phyloP scores from a whole-genome alignment of 2,329 filamentous ascomycete species.

The Aspergillus sp. region DNA sequence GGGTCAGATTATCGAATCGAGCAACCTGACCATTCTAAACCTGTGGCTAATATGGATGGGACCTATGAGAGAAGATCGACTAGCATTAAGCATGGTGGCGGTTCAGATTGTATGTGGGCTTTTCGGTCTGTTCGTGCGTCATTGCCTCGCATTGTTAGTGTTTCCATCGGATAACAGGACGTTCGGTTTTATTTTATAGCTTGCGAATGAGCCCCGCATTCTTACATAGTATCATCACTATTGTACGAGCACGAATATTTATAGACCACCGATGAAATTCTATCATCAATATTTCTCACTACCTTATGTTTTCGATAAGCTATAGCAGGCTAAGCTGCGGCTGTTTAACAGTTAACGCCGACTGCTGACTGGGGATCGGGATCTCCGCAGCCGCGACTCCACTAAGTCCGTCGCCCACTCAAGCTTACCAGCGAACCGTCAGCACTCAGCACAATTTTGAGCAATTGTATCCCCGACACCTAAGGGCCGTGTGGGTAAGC shows the following conservation, averaged over 20 bases:
- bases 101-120: slow-evolving; percentile 76
- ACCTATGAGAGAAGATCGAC: slow-evolving; percentile 79
- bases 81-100: slow-evolving; percentile 76
- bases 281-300: not conserved
- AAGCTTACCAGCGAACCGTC: not conserved
- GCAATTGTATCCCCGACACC: too few relatives aligned
- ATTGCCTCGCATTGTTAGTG: slow-evolving; percentile 80
- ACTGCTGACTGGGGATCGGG: not conserved
- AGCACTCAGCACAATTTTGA: not conserved
- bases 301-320: too few relatives aligned
- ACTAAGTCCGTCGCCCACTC: not conserved
- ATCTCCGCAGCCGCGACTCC: not conserved
- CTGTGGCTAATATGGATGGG: slow-evolving; percentile 96
- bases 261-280: not conserved
- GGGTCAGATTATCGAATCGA: slow-evolving; percentile 73
- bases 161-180: slow-evolving; percentile 81
- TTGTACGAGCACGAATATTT: not conserved
- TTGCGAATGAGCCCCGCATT: not conserved
- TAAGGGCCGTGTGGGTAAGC: too few relatives aligned
- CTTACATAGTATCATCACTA: not conserved
- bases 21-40: slow-evolving; percentile 91
- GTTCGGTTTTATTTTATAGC: slow-evolving; percentile 2
- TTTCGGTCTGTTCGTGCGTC: slow-evolving; percentile 80
- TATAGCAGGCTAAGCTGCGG: too few relatives aligned
- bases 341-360: not conserved